A percentile compares a stretch with the other conserved stretches of the same genome.
phyloP scores from a whole-genome alignment of 164 flowering plant genomes.

The Taxillus chinensis region DNA sequence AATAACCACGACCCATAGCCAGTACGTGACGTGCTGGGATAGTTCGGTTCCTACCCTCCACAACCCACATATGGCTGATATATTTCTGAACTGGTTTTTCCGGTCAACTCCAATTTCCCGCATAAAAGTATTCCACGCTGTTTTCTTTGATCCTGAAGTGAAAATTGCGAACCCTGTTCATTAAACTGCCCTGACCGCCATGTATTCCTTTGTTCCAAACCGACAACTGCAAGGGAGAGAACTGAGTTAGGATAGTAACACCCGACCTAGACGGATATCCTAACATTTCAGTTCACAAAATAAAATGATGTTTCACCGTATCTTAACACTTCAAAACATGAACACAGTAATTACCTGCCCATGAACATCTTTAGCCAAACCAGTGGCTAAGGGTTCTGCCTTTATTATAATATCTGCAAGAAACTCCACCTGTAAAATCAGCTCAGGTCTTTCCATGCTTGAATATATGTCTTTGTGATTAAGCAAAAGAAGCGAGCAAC shows the following conservation, averaged over 20 bases:
- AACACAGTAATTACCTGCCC: slow-evolving; percentile 56
- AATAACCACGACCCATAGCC: too few relatives aligned
- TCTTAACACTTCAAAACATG: not conserved
- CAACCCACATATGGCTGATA: too few relatives aligned
- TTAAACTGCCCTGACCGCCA: slow-evolving; percentile 18
- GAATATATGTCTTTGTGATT: slow-evolving; percentile 70
- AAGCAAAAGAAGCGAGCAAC: slow-evolving; percentile 56
- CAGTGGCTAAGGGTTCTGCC: slow-evolving; percentile 71
- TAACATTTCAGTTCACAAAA: too few relatives aligned
- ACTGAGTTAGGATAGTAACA: too few relatives aligned
- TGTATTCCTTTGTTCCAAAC: slow-evolving; percentile 38
- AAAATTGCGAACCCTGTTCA: slow-evolving; percentile 39
- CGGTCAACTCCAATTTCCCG: slow-evolving; percentile 47
- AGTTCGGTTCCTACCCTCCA: too few relatives aligned
- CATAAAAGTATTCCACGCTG: slow-evolving; percentile 57
- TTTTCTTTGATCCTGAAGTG: slow-evolving; percentile 79
- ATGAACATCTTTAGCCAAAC: slow-evolving; percentile 85
- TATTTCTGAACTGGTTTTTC: too few relatives aligned
- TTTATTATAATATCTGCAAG: slow-evolving; percentile 60
- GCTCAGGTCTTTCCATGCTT: slow-evolving; percentile 25
- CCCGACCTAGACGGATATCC: not conserved
- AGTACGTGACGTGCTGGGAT: too few relatives aligned
- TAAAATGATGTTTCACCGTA: too few relatives aligned
- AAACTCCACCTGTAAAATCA: slow-evolving; percentile 55
- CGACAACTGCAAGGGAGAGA: slow-evolving; percentile 41